Evolutionary conservation across 306 rosid genomes (phyloP).

Genomic region (Dicorynia guianensis): DNA sequence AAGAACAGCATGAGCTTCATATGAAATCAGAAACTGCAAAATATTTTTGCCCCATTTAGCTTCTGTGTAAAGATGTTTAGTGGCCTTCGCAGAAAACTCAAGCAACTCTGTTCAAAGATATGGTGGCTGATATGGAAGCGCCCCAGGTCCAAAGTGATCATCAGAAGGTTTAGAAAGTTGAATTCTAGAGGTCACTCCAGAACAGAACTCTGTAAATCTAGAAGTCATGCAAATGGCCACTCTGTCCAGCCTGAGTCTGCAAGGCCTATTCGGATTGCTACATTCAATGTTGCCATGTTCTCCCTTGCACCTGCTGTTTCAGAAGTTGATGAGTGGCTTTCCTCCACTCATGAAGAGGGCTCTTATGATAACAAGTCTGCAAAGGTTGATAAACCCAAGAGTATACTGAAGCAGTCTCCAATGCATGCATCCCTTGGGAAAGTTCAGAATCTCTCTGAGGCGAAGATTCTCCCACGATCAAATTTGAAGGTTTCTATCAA

Average conservation of each 20-base stretch:
- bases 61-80: constrained; percentile 57
- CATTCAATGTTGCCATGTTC: constrained; percentile 94
- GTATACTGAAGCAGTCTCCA: constrained; percentile 87
- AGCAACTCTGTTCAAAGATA: constrained; percentile 62
- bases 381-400: constrained; percentile 59
- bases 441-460: constrained; percentile 44
- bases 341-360: constrained; percentile 38
- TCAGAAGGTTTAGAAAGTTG: constrained; percentile 76
- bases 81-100: constrained; percentile 60
- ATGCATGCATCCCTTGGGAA: constrained; percentile 46
- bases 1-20: constrained; percentile 23
- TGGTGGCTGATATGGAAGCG: constrained; percentile 71
- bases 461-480: constrained; percentile 50
- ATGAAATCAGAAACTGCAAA: constrained; percentile 27
- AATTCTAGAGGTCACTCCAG: constrained; percentile 49
- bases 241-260: constrained; percentile 46
- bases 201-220: constrained; percentile 37
- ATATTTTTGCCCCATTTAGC: constrained; percentile 27
- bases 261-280: constrained; percentile 73
- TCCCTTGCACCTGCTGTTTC: constrained; percentile 88
- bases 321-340: constrained; percentile 49
- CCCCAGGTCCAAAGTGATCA: constrained; percentile 69
- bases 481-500: constrained; percentile 81
- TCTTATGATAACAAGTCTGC: constrained; percentile 32
- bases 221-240: constrained; percentile 41